phyloP scores from a whole-genome alignment of 768 basidiomycete species.

The Suillus discolor region DNA sequence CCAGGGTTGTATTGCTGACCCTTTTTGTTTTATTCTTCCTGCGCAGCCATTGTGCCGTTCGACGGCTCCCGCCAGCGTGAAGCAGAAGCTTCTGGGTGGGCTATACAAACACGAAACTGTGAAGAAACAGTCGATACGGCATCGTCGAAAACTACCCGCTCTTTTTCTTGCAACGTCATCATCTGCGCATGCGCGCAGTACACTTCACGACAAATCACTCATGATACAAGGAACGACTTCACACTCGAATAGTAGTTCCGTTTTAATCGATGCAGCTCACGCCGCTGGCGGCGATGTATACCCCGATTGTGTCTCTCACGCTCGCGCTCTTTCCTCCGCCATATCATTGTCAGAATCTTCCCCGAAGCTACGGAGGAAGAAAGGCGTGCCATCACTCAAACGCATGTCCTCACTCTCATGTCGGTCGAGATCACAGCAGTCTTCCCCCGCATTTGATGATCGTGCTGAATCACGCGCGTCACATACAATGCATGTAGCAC shows the following conservation, averaged over 20 bases:
- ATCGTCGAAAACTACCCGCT: slow-evolving; percentile 21
- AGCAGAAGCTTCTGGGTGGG: slow-evolving; percentile 13
- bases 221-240: slow-evolving; percentile 16
- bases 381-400: slow-evolving; percentile 36
- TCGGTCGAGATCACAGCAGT: slow-evolving; percentile 23
- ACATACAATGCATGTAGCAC: slow-evolving; percentile 21
- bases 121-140: slow-evolving; percentile 20
- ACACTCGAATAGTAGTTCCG: slow-evolving; percentile 16
- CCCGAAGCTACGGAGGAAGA: slow-evolving; percentile 41
- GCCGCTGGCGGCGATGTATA: slow-evolving; percentile 22
- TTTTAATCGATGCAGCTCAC: slow-evolving; percentile 24
- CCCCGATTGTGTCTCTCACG: slow-evolving; percentile 17
- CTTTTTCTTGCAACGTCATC: slow-evolving; percentile 22
- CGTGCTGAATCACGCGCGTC: slow-evolving; percentile 14
- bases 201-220: slow-evolving; percentile 15
- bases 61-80: slow-evolving; percentile 20
- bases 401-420: slow-evolving; percentile 26
- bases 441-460: slow-evolving; percentile 25
- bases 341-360: slow-evolving; percentile 20
- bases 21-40: slow-evolving; percentile 13
- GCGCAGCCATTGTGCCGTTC: slow-evolving; percentile 25
- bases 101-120: slow-evolving; percentile 14
- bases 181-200: slow-evolving; percentile 16
- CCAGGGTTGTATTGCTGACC: slow-evolving; percentile 25
- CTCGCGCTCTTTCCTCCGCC: slow-evolving; percentile 21